Percentiles rank a stretch among this genome's conserved stretches.
These are phyloP conservation scores for Piper betle DNA, from an alignment of 164 flowering plant species.

Conservation along the genomic window DNA sequence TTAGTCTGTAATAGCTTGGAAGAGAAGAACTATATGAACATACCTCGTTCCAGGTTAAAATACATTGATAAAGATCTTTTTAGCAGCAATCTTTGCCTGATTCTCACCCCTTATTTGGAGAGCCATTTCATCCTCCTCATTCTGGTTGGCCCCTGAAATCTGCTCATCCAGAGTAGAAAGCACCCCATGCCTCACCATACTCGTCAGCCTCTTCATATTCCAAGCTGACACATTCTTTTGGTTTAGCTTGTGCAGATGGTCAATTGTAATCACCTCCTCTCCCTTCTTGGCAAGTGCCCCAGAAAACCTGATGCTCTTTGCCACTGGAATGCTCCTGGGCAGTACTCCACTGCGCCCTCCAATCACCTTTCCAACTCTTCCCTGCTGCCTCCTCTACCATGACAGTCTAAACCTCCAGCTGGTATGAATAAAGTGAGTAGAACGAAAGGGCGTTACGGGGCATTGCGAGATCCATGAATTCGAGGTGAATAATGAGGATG, in stretches of 20 bases:
- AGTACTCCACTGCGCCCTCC: constrained; percentile 18
- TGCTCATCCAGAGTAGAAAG: constrained; percentile 49
- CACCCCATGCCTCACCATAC: constrained; percentile 36
- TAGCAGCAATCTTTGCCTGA: constrained; percentile 52
- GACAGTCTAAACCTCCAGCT: constrained; percentile 12
- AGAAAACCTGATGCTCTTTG: constrained; percentile 21
- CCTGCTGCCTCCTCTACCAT: constrained; percentile 32
- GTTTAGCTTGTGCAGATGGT: constrained; percentile 46
- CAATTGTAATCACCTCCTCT: constrained; percentile 35
- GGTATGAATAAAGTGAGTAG: too few species aligned
- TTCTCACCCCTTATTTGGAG: constrained; percentile 35
- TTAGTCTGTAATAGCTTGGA: too few species aligned
- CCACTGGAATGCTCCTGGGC: constrained; percentile 14
- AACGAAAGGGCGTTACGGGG: too few species aligned
- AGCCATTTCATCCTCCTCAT: constrained; percentile 35
- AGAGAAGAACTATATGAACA: constrained; percentile 7
- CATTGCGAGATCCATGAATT: too few species aligned
- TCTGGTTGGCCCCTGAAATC: constrained; percentile 13
- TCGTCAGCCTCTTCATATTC: constrained; percentile 64
- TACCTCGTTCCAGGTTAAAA: constrained; percentile 41
- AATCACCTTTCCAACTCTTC: constrained; percentile 16
- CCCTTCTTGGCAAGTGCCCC: constrained; percentile 14
- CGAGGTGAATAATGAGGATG: too few species aligned
- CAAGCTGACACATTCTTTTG: constrained; percentile 63
- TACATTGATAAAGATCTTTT: constrained; percentile 42